Percentiles rank a stretch among this genome's conserved stretches.
These are phyloP conservation scores for Bidens hawaiensis DNA, from an alignment of 140 eudicot genomes.

Conservation along the genomic window DNA sequence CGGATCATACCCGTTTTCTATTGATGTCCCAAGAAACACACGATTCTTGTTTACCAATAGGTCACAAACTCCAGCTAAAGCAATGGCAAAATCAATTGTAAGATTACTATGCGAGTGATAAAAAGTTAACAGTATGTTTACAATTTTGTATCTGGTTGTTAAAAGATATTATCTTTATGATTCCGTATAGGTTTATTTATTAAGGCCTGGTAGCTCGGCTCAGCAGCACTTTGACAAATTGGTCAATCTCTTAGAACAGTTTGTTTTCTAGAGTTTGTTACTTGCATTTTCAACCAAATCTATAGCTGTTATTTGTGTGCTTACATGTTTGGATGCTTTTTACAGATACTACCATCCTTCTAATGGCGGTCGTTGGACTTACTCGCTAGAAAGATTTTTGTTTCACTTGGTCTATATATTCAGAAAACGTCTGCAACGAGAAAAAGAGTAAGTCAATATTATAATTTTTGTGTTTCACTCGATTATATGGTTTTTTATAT, in stretches of 20 bases:
- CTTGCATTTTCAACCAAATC: conserved; percentile 12
- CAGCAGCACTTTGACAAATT: conserved; percentile 79
- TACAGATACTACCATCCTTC: conserved; percentile 97
- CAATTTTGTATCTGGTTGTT: conserved; percentile 8
- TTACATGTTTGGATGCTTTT: conserved; percentile 9
- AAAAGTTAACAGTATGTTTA: conserved; percentile 13
- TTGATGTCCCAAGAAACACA: conserved; percentile 93
- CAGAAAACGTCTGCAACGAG: conserved; percentile 71
- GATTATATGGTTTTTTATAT: conserved; percentile 24
- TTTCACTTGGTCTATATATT: conserved; percentile 71
- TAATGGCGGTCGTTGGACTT: conserved; percentile 99
- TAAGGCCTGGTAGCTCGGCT: conserved; percentile 81
- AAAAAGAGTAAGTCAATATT: conserved; percentile 61
- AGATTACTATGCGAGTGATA: conserved; percentile 20
- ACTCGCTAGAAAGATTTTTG: conserved; percentile 79
- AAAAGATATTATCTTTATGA: background rate
- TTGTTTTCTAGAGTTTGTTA: conserved; percentile 50
- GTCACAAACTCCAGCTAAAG: conserved; percentile 74
- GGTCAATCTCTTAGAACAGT: conserved; percentile 99
- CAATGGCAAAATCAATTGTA: conserved; percentile 93
- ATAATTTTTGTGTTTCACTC: background rate
- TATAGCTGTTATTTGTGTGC: conserved; percentile 10
- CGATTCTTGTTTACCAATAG: conserved; percentile 83
- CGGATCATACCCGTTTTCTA: conserved; percentile 84
- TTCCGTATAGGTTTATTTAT: conserved; percentile 60